Evolutionary conservation across 371 early-diverging fungal species (phyloP).

Genomic region (Choanephora cucurbitarum): DNA sequence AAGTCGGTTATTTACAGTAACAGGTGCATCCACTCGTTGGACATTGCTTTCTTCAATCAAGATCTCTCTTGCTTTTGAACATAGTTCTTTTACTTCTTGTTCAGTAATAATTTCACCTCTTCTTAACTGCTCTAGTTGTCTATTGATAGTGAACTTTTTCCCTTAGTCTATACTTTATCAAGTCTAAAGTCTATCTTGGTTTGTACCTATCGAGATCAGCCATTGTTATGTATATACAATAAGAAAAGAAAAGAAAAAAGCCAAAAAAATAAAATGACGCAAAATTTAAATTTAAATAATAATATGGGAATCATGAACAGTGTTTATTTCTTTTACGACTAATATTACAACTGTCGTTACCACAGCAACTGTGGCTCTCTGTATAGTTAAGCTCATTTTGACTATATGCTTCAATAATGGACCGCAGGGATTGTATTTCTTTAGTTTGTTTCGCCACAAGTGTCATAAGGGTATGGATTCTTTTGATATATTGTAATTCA

Average conservation of each 20-base stretch:
- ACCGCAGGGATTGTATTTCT: slow-evolving; percentile 22
- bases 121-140: slow-evolving; percentile 86
- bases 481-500: slow-evolving; percentile 25
- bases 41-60: slow-evolving; percentile 96
- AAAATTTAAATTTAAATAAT: not conserved
- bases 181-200: not conserved
- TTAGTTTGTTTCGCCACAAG: slow-evolving; percentile 22
- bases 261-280: not conserved
- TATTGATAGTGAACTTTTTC: slow-evolving; percentile 20
- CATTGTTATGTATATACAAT: slow-evolving; percentile 9
- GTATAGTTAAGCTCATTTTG: slow-evolving; percentile 1
- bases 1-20: slow-evolving; percentile 69
- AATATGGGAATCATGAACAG: not conserved
- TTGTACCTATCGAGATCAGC: slow-evolving; percentile 28
- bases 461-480: slow-evolving; percentile 22
- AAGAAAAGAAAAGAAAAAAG: slow-evolving; percentile 4
- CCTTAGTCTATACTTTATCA: not conserved
- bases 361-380: slow-evolving; percentile 8
- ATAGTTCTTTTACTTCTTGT: slow-evolving; percentile 89
- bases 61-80: slow-evolving; percentile 93
- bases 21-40: slow-evolving; percentile 95
- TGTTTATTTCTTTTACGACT: slow-evolving; percentile 21
- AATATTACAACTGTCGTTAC: not conserved
- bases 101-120: slow-evolving; percentile 93
- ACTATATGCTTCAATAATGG: slow-evolving; percentile 16